Evolutionary conservation across 331 rosid species (phyloP).

Genomic region (Dryas integrifolia): DNA sequence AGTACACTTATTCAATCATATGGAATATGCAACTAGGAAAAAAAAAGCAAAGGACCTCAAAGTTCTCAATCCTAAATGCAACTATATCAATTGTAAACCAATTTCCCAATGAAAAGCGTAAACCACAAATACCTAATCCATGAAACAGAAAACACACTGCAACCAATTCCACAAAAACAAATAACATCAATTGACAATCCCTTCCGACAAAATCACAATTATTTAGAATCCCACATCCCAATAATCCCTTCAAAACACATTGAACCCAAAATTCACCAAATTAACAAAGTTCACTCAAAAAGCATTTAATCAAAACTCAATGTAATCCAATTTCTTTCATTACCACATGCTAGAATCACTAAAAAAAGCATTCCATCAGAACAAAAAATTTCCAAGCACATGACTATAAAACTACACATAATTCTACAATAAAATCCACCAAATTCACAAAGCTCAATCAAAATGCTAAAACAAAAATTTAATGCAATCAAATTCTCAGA

Average conservation of each 20-base stretch:
- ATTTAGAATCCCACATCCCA: too few species aligned
- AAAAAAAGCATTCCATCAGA: neutral
- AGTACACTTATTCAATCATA: too few species aligned
- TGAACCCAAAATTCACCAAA: too few species aligned
- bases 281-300: too few species aligned
- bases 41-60: neutral
- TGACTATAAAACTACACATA: neutral
- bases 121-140: neutral
- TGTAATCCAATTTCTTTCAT: too few species aligned
- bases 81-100: neutral
- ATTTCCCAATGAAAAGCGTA: neutral
- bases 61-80: neutral
- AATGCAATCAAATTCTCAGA: neutral
- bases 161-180: too few species aligned
- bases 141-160: too few species aligned
- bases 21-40: neutral
- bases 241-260: too few species aligned
- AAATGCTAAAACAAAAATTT: neutral
- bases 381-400: neutral
- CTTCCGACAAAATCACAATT: too few species aligned
- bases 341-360: neutral
- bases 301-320: too few species aligned
- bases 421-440: neutral
- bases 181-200: too few species aligned
- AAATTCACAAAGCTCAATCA: neutral